Evolutionary conservation across 2,329 filamentous ascomycete genomes (phyloP).

Genomic region (Nigrospora osmanthi): DNA sequence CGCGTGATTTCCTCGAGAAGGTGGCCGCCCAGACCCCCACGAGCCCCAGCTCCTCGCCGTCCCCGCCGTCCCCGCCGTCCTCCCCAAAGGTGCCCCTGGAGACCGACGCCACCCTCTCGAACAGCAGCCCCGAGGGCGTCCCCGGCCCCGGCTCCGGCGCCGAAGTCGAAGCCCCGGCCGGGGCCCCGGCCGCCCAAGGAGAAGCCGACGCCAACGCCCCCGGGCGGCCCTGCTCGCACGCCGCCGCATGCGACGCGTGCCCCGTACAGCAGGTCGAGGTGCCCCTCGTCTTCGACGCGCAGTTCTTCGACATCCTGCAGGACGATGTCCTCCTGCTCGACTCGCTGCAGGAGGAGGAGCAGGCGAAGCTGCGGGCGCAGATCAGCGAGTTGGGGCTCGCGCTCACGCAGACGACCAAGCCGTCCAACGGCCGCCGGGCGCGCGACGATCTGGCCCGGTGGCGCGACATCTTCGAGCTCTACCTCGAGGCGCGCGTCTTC

Average conservation of each 20-base stretch:
- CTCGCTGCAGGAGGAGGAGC: slow-evolving; percentile 58
- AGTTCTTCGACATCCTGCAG: slow-evolving; percentile 74
- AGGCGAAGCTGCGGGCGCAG: slow-evolving; percentile 52
- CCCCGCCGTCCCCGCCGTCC: not conserved
- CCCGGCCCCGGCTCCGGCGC: not conserved
- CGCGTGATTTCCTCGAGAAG: slow-evolving; percentile 54
- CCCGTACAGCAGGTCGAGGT: slow-evolving; percentile 52
- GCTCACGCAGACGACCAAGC: slow-evolving; percentile 57
- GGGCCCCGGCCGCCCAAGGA: too few species aligned
- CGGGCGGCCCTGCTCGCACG: not conserved
- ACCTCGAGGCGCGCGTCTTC: slow-evolving; percentile 73
- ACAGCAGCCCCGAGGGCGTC: not conserved
- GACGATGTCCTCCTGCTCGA: slow-evolving; percentile 64
- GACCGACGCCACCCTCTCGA: not conserved
- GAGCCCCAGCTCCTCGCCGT: not conserved
- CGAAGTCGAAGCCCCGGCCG: too few species aligned
- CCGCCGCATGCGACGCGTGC: not conserved
- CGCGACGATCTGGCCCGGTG: slow-evolving; percentile 62
- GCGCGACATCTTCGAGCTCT: slow-evolving; percentile 76
- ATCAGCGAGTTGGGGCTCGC: slow-evolving; percentile 58
- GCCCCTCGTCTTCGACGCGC: slow-evolving; percentile 65
- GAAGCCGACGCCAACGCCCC: not conserved
- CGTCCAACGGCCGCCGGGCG: slow-evolving; percentile 51
- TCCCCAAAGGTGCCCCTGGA: not conserved
- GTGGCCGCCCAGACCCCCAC: slow-evolving; percentile 30